Evolutionary conservation across 192 early-diverging fungal species (phyloP), one percentile per base, ranked within the genome.

Genomic region (Powellomyces hirtus): DNA sequence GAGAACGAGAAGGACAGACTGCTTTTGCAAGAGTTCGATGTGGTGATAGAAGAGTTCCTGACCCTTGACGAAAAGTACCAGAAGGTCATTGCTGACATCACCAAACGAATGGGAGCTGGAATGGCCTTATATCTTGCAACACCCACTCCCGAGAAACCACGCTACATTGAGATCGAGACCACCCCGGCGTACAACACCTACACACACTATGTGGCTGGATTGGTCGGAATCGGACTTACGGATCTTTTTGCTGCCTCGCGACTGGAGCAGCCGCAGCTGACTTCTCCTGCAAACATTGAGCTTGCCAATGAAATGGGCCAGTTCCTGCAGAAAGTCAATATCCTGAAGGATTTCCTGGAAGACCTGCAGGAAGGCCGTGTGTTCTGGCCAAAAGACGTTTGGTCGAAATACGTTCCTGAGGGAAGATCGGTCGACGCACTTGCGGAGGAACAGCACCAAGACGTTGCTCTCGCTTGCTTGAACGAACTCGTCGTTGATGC

Each of bases 301-400:
- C 59, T 83, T 35, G 74, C 95, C 65, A 96, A 98, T 77, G 88
- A 89, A 38, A 98, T 99, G 95, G 97, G 97, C 33, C 81, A 93
- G 55, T 98, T 99, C 76, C 80, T 99, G 68, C 97, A 99, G 86
- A 98, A 98, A 83, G 89, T 90, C 37, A 99, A 99, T 75, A 99
- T 99, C 55, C 89, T 91, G 34, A 93, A 97, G 35, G 97, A 99
- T 77, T 97, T 90, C 70, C 77, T 90, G 66, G 93, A 95, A 69
- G 97, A 99, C 68, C 68, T 94, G 53, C 72, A 86, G 18, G 93
- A 98, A 40, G 91, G 91, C 1, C 80, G 97, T 57, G 83, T 86
- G 59, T 99, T 98, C 84, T 99, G 97, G 97, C 97, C 97, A 37
- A 86, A 90, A 71, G 90, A 89, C 50, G 90, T 98, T 42, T 99